phyloP scores from a whole-genome alignment of 192 early-diverging fungal genomes.

The Podila horticola region DNA sequence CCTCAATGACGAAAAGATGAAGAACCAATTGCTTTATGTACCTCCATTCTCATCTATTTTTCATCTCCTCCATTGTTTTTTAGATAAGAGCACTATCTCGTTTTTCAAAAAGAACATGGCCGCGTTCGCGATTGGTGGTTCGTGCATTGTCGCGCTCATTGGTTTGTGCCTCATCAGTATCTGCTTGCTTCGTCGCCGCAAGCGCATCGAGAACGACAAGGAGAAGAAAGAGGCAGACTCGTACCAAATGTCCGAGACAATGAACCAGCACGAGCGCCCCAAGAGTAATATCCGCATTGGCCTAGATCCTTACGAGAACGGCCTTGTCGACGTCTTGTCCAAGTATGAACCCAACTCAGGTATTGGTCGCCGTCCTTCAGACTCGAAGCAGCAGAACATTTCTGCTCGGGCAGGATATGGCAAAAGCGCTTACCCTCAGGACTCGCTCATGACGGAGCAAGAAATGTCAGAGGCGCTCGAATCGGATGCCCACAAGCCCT shows the following conservation, averaged over 20 bases:
- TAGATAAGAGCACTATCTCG: slow-evolving; percentile 9
- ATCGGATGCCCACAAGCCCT: background rate
- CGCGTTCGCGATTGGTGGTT: slow-evolving; percentile 16
- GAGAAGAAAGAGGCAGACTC: slow-evolving; percentile 15
- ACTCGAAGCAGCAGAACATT: background rate
- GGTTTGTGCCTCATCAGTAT: slow-evolving; percentile 30
- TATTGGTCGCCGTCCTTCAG: slow-evolving; percentile 1
- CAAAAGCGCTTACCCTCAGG: slow-evolving; percentile 10
- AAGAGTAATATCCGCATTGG: slow-evolving; percentile 37
- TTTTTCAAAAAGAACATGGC: slow-evolving; percentile 30
- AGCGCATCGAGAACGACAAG: background rate
- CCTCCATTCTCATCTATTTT: background rate
- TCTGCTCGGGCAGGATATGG: background rate
- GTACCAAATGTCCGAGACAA: slow-evolving; percentile 36
- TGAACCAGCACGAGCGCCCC: background rate
- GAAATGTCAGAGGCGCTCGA: slow-evolving; percentile 31
- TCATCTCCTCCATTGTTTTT: background rate
- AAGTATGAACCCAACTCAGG: slow-evolving; percentile 8
- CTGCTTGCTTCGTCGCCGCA: slow-evolving; percentile 17
- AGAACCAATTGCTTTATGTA: background rate
- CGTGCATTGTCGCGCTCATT: slow-evolving; percentile 1
- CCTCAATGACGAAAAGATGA: background rate
- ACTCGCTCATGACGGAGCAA: slow-evolving; percentile 33
- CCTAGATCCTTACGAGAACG: slow-evolving; percentile 21
- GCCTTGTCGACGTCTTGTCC: background rate